A percentile compares a stretch with the other conserved stretches of the same genome.
These are phyloP conservation scores for Durio zibethinus DNA, from an alignment of 345 rosid species.

Conservation along the genomic window DNA sequence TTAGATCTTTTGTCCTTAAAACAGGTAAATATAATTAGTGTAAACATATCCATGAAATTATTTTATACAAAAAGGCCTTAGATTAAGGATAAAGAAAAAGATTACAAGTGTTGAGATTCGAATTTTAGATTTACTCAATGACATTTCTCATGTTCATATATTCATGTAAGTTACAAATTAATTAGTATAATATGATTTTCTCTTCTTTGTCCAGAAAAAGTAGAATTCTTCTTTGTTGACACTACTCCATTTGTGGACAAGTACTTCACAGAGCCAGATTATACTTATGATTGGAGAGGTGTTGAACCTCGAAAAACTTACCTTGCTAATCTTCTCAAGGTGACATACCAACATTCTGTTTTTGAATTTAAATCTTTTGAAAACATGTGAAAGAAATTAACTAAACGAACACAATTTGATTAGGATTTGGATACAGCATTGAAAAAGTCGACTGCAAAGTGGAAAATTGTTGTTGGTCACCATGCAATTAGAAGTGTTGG, in stretches of 20 bases:
- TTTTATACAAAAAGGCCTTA: too few relatives aligned
- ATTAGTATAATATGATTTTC: not conserved
- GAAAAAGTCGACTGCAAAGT: constrained; percentile 36
- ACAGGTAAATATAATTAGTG: constrained; percentile 29
- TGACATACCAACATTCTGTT: not conserved
- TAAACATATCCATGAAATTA: too few relatives aligned
- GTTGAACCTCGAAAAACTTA: constrained; percentile 21
- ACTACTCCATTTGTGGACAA: constrained; percentile 33
- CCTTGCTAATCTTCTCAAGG: constrained; percentile 27
- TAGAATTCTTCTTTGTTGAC: constrained; percentile 29
- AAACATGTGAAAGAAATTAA: not conserved
- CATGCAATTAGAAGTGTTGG: constrained; percentile 52
- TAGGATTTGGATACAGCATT: constrained; percentile 39
- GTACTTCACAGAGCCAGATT: constrained; percentile 16
- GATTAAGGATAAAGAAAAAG: too few relatives aligned
- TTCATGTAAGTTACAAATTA: not conserved
- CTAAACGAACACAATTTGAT: not conserved
- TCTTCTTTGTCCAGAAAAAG: constrained; percentile 16
- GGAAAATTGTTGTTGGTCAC: constrained; percentile 57
- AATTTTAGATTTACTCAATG: too few relatives aligned
- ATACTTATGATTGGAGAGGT: constrained; percentile 36
- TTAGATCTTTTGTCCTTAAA: constrained; percentile 24
- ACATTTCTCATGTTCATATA: not conserved
- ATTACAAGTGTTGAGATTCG: too few relatives aligned
- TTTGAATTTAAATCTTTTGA: not conserved